These are phyloP conservation scores for Aspergillus texensis DNA, from an alignment of 2,329 filamentous ascomycete species.

Conservation along the genomic window DNA sequence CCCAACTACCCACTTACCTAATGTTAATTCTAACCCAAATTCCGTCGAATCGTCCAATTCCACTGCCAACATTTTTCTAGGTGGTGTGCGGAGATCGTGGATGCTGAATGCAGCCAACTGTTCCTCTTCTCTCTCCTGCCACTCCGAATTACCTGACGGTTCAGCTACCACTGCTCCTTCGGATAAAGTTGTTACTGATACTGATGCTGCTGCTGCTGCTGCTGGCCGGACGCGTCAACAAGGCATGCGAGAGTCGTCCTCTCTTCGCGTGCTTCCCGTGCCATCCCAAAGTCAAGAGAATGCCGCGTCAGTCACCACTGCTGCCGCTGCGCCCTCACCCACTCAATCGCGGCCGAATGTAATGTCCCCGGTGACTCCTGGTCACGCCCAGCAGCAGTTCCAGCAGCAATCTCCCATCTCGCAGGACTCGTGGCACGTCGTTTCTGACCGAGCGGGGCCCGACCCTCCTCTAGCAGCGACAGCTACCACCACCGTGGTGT, in stretches of 20 bases:
- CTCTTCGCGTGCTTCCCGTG: constrained; percentile 6
- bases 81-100: constrained; percentile 42
- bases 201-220: not conserved
- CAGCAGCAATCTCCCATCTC: not conserved
- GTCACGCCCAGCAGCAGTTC: not conserved
- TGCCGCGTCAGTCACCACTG: not conserved
- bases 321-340: not conserved
- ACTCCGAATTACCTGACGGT: not conserved
- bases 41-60: constrained; percentile 36
- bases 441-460: not conserved
- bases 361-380: constrained; percentile 27
- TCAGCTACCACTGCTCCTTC: not conserved
- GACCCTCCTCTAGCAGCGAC: not conserved
- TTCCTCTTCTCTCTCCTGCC: not conserved
- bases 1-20: constrained; percentile 15
- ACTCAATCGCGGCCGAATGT: constrained; percentile 15
- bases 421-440: not conserved
- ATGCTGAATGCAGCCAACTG: constrained; percentile 30
- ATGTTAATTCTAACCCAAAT: constrained; percentile 15
- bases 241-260: constrained; percentile 19
- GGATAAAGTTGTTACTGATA: not conserved
- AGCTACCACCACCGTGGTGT: constrained; percentile 2
- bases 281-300: constrained; percentile 11
- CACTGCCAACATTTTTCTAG: constrained; percentile 45
- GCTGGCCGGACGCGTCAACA: constrained; percentile 4